Conservation (phyloP, 257 asterid genomes). For the Sherardia arvensis region DNA sequence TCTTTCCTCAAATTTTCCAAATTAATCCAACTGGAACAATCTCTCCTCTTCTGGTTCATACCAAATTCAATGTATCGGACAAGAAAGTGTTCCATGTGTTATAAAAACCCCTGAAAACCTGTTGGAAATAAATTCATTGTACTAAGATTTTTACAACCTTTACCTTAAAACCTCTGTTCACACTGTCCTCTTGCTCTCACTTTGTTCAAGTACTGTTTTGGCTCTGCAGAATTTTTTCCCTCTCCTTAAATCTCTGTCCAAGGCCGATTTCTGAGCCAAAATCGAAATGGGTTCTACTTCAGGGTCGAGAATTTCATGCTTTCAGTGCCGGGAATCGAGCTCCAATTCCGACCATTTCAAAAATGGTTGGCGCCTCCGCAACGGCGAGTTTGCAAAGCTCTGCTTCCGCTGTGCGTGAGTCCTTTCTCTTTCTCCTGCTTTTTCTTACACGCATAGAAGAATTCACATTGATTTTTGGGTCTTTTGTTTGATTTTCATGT, state of each 20-base stretch:
- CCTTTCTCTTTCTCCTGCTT: background rate
- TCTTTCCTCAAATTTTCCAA: too few relatives aligned
- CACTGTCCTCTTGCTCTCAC: background rate
- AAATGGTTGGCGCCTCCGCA: constrained; percentile 38
- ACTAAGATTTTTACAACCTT: too few relatives aligned
- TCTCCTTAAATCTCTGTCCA: too few relatives aligned
- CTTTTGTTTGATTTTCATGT: background rate
- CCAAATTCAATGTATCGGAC: too few relatives aligned
- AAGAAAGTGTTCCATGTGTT: too few relatives aligned
- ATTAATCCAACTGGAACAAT: too few relatives aligned
- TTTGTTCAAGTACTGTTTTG: background rate
- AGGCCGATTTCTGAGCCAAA: background rate
- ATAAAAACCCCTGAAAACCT: too few relatives aligned
- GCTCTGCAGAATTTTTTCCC: background rate
- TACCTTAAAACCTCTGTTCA: background rate
- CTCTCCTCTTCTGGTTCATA: too few relatives aligned
- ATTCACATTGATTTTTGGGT: background rate
- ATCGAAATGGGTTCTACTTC: constrained; percentile 17
- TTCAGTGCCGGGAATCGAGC: constrained; percentile 23
- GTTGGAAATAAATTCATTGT: background rate
- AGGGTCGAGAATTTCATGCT: constrained; percentile 14
- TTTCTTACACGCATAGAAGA: constrained; percentile 4
- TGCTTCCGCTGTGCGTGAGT: constrained; percentile 31
- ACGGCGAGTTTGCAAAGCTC: constrained; percentile 32
- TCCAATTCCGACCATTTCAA: constrained; percentile 21